phyloP scores from a whole-genome alignment of 257 asterid genomes.

The Gardenia jasminoides region DNA sequence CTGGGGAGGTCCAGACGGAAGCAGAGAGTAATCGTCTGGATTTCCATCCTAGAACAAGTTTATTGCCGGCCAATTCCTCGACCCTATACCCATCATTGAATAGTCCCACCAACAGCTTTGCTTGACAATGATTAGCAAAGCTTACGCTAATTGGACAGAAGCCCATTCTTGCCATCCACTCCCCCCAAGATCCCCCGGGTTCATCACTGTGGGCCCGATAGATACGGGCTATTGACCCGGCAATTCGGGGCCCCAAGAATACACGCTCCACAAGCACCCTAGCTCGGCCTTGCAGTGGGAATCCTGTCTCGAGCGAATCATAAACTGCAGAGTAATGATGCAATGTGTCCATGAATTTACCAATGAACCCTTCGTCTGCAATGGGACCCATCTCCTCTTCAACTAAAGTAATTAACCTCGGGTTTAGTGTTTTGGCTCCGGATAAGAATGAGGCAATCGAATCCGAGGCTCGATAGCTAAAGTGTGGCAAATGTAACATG shows the following conservation, averaged over 20 bases:
- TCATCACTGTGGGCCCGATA: conserved; percentile 37
- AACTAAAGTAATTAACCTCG: conserved; percentile 59
- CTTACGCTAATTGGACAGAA: conserved; percentile 41
- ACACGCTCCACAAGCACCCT: conserved; percentile 65
- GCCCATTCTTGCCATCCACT: conserved; percentile 54
- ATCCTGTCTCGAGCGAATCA: conserved; percentile 76
- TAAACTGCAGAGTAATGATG: conserved; percentile 65
- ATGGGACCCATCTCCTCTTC: conserved; percentile 56
- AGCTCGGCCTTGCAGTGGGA: conserved; percentile 65
- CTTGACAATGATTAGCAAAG: conserved; percentile 77
- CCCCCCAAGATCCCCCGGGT: conserved; percentile 50
- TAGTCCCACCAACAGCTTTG: conserved; percentile 62
- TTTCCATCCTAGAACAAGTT: conserved; percentile 76
- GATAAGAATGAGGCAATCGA: conserved; percentile 64
- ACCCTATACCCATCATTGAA: conserved; percentile 77
- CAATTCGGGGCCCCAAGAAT: conserved; percentile 60
- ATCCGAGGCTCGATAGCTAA: conserved; percentile 47
- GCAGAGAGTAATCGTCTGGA: conserved; percentile 73
- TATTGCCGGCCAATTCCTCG: conserved; percentile 59
- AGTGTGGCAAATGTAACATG: conserved; percentile 78
- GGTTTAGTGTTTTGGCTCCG: conserved; percentile 49
- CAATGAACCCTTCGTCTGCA: conserved; percentile 49
- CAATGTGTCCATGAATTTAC: conserved; percentile 65
- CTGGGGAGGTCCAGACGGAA: conserved; percentile 65
- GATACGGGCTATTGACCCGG: conserved; percentile 49